Evolutionary conservation across 2,329 filamentous ascomycete species (phyloP).

Genomic region (Pezicula rhizophila): DNA sequence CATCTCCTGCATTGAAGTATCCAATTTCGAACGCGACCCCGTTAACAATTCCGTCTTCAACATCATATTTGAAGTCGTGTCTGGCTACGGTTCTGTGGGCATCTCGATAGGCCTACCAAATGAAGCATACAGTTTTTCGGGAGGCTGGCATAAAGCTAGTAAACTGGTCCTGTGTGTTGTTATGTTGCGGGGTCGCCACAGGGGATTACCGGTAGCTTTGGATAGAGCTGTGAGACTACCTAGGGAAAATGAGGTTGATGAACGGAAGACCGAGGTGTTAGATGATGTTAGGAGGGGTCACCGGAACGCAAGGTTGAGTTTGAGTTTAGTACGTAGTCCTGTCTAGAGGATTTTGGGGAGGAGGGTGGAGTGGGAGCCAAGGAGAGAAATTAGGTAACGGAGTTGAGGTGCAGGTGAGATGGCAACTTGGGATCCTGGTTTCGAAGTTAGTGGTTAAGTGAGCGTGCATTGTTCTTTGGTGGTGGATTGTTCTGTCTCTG

Average conservation of each 20-base stretch:
- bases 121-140: slow-evolving; percentile 48
- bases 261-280: neutral
- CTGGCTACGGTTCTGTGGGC: slow-evolving; percentile 56
- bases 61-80: slow-evolving; percentile 51
- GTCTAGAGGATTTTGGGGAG: too few species aligned
- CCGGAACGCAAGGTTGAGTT: too few species aligned
- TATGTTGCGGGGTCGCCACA: slow-evolving; percentile 49
- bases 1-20: slow-evolving; percentile 54
- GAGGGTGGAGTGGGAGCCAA: too few species aligned
- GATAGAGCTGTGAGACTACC: slow-evolving; percentile 47
- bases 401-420: too few species aligned
- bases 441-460: too few species aligned
- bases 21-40: slow-evolving; percentile 45
- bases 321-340: too few species aligned
- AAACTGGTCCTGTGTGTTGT: slow-evolving; percentile 54
- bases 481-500: too few species aligned
- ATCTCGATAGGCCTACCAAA: slow-evolving; percentile 50
- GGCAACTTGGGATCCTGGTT: too few species aligned
- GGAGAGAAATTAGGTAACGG: too few species aligned
- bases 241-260: slow-evolving; percentile 15
- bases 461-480: too few species aligned
- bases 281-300: too few species aligned
- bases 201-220: slow-evolving; percentile 50
- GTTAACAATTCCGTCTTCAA: slow-evolving; percentile 52
- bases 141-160: slow-evolving; percentile 46